Percentiles rank a stretch among this genome's conserved stretches.
Evolutionary conservation across 805 yeast species (phyloP).

Genomic region (Nakazawaea ernobii): DNA sequence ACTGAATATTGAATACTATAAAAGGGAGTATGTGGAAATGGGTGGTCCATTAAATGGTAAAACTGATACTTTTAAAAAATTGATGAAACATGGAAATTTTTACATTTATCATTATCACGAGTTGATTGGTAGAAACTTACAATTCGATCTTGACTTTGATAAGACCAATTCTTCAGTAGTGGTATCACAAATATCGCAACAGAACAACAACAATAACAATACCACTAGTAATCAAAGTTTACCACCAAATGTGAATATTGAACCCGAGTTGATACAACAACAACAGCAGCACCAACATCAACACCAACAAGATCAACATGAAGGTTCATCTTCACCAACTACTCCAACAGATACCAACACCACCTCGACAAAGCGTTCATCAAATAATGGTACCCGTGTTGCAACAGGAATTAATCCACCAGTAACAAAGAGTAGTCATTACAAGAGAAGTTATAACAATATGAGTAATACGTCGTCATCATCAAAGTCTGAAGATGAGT

Average conservation of each 20-base stretch:
- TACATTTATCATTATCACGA: conserved; percentile 10
- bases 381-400: neutral
- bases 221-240: too few relatives aligned
- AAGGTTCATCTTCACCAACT: neutral
- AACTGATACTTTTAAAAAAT: conserved; percentile 10
- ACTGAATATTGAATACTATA: conserved; percentile 6
- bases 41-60: conserved; percentile 10
- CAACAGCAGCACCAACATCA: neutral
- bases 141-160: conserved; percentile 8
- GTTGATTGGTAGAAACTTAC: conserved; percentile 8
- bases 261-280: conserved; percentile 5
- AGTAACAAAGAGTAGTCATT: neutral
- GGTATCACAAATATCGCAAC: neutral
- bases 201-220: too few relatives aligned
- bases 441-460: neutral
- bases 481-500: conserved; percentile 6
- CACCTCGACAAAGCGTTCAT: neutral
- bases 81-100: conserved; percentile 10
- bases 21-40: conserved; percentile 5
- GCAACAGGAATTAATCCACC: neutral
- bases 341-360: neutral
- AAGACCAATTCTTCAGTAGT: neutral
- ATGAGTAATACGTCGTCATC: too few relatives aligned
- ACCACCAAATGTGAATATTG: neutral
- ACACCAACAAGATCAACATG: neutral